A percentile compares a stretch with the other conserved stretches of the same genome.
Conservation (phyloP, 108 stramenopile species). For the Bacterosira constricta region DNA sequence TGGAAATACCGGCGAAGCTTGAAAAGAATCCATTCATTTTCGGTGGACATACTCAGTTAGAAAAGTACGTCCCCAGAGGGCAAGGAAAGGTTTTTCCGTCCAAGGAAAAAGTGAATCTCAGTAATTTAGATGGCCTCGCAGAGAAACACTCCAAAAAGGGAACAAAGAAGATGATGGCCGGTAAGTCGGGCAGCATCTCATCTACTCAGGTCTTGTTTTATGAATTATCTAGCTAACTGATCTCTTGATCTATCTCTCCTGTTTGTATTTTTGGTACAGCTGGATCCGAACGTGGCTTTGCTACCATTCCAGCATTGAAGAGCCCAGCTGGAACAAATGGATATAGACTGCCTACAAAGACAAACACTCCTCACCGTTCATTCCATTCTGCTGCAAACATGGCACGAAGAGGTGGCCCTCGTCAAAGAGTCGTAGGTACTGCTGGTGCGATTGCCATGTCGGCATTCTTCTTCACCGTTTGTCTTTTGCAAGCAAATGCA, state of each 20-base stretch:
- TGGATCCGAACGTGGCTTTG: conserved; percentile 29
- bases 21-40: conserved; percentile 69
- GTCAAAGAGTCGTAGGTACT: conserved; percentile 3
- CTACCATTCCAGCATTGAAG: conserved; percentile 14
- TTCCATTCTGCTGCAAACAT: conserved; percentile 1
- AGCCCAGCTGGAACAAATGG: conserved; percentile 2
- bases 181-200: conserved; percentile 2
- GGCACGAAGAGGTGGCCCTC: conserved; percentile 7
- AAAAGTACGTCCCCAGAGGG: not conserved
- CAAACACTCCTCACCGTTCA: not conserved
- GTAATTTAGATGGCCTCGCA: too few species aligned
- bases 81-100: not conserved
- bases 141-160: conserved; percentile 10
- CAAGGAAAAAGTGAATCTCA: not conserved
- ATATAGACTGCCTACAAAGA: not conserved
- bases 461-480: conserved; percentile 17
- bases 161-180: not conserved
- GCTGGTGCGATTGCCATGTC: conserved; percentile 23
- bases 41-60: conserved; percentile 12
- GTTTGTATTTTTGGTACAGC: not conserved
- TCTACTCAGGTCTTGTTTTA: not conserved
- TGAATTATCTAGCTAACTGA: not conserved
- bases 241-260: not conserved
- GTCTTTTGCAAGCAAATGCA: conserved; percentile 17
- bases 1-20: conserved; percentile 51